Conservation (phyloP, 1,139 yeast genomes). For the Sugiyamaella xylanicola region DNA sequence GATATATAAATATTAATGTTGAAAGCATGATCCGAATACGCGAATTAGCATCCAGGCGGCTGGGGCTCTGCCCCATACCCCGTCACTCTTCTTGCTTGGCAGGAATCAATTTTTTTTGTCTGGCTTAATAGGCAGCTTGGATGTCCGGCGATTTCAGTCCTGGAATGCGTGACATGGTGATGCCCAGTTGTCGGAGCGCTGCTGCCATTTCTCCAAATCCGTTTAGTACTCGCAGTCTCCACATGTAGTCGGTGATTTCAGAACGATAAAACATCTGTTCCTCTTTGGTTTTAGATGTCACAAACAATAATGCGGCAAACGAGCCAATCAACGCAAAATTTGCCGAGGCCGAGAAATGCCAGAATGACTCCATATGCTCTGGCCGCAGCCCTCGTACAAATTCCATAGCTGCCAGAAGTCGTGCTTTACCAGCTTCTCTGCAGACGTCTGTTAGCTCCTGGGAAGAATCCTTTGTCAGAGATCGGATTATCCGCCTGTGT, state of each 20-base stretch:
- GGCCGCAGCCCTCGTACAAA: constrained; percentile 74
- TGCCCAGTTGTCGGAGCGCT: constrained; percentile 67
- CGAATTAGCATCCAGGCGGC: too few species aligned
- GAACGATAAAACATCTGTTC: constrained; percentile 67
- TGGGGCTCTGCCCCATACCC: not conserved
- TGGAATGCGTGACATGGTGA: constrained; percentile 34
- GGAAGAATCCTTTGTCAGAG: constrained; percentile 55
- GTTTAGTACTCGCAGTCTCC: constrained; percentile 70
- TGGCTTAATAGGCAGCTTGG: constrained; percentile 7
- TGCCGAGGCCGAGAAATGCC: constrained; percentile 81
- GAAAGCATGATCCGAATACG: too few species aligned
- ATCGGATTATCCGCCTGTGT: constrained; percentile 75
- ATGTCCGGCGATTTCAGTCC: constrained; percentile 22
- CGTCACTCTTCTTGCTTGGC: not conserved
- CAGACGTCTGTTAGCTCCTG: constrained; percentile 69
- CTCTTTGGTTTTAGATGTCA: constrained; percentile 45
- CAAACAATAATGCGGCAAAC: constrained; percentile 72
- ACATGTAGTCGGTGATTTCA: constrained; percentile 71
- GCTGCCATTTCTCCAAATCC: constrained; percentile 74
- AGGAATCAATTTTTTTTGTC: not conserved
- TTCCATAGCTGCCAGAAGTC: constrained; percentile 78
- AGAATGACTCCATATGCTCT: constrained; percentile 82
- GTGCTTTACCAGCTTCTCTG: constrained; percentile 78
- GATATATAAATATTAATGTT: constrained; percentile 1
- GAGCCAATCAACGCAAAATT: constrained; percentile 82